These are phyloP conservation scores for Xylariaceae sp. DNA, from an alignment of 2,329 filamentous ascomycete genomes.

Conservation along the genomic window DNA sequence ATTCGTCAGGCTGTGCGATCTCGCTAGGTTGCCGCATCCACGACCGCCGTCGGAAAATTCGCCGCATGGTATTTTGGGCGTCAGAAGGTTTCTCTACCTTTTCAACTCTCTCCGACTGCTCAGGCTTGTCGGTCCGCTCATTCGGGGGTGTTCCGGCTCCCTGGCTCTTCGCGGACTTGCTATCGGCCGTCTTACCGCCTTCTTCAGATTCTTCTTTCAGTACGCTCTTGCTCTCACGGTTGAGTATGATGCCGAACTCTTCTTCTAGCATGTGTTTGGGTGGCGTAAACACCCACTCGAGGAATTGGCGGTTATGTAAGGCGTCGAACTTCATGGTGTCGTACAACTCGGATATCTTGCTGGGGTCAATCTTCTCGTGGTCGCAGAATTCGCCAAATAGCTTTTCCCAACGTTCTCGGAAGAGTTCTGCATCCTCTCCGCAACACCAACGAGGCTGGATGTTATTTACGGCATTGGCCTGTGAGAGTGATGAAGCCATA, in stretches of 20 bases:
- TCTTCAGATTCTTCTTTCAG: constrained; percentile 41
- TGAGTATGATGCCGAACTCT: constrained; percentile 46
- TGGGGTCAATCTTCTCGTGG: constrained; percentile 94
- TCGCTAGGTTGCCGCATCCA: constrained; percentile 53
- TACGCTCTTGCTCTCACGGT: constrained; percentile 37
- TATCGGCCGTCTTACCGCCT: constrained; percentile 34
- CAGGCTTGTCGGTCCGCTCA: constrained; percentile 27
- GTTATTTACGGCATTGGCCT: constrained; percentile 56
- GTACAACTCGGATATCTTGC: constrained; percentile 97
- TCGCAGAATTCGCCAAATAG: constrained; percentile 95
- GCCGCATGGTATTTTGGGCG: constrained; percentile 38
- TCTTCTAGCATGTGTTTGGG: constrained; percentile 72
- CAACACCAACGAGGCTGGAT: constrained; percentile 95
- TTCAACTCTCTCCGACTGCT: constrained; percentile 26
- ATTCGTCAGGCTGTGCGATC: constrained; percentile 60
- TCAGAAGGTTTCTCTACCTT: constrained; percentile 28
- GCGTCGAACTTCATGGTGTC: constrained; percentile 99
- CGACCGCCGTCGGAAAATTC: constrained; percentile 56
- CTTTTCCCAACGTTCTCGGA: constrained; percentile 97
- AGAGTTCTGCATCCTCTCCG: constrained; percentile 88
- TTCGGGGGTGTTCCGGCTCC: constrained; percentile 26
- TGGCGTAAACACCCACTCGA: constrained; percentile 96
- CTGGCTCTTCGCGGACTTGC: constrained; percentile 39
- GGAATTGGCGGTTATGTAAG: constrained; percentile 88
- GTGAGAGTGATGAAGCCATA: constrained; percentile 48